Percentiles rank a stretch among this genome's conserved stretches.
Evolutionary conservation across 495 filamentous ascomycete genomes (phyloP).

Genomic region (Annulohypoxylon bovei): DNA sequence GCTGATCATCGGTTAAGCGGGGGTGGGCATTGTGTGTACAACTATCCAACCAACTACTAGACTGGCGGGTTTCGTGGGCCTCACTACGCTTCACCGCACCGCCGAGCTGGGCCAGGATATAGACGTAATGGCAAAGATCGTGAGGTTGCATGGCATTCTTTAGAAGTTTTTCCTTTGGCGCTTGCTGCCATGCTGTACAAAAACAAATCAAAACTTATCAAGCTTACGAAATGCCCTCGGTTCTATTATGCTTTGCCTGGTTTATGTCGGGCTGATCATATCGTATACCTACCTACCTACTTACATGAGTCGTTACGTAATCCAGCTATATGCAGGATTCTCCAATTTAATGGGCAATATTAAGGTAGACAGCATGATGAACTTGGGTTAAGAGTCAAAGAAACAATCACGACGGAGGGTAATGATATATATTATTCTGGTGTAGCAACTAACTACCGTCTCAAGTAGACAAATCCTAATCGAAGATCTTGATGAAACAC

Average conservation of each 20-base stretch:
- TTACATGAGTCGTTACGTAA: too few relatives aligned
- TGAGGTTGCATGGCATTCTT: slow-evolving; percentile 44
- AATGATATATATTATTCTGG: too few relatives aligned
- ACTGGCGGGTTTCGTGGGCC: slow-evolving; percentile 32
- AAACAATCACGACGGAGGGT: too few relatives aligned
- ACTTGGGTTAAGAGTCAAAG: not conserved
- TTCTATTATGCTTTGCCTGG: not conserved
- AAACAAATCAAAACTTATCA: slow-evolving; percentile 38
- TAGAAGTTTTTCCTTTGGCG: slow-evolving; percentile 43
- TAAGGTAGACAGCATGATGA: not conserved
- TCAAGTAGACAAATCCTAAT: not conserved
- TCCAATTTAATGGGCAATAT: not conserved
- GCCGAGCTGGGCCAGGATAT: slow-evolving; percentile 30
- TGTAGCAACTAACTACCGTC: too few relatives aligned
- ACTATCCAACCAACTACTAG: slow-evolving; percentile 35
- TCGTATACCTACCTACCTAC: not conserved
- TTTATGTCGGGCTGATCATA: not conserved
- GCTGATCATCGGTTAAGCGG: slow-evolving; percentile 79
- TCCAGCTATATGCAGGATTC: too few relatives aligned
- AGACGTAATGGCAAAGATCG: slow-evolving; percentile 46
- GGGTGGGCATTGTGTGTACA: slow-evolving; percentile 28
- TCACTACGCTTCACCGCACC: not conserved
- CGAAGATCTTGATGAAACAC: not conserved
- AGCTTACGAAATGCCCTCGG: slow-evolving; percentile 30
- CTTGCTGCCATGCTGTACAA: slow-evolving; percentile 46